These are phyloP conservation scores for Spergularia marina DNA, from an alignment of 148 eudicot genomes.

Conservation along the genomic window DNA sequence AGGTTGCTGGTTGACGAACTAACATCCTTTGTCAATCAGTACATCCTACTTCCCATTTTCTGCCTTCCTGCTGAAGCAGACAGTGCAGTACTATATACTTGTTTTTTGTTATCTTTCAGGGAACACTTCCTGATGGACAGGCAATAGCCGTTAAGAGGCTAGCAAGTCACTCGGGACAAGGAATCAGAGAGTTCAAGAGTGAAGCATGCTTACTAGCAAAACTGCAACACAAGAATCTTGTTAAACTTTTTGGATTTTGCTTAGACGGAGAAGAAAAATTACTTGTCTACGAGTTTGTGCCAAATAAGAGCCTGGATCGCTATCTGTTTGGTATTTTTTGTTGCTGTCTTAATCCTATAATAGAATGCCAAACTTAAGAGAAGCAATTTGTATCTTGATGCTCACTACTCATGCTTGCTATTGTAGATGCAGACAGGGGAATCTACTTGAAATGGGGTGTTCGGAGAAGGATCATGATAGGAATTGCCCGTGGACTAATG, in stretches of 20 bases:
- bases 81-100: too few relatives aligned
- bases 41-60: too few relatives aligned
- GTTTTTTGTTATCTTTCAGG: constrained; percentile 9
- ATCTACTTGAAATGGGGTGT: background rate
- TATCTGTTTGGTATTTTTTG: background rate
- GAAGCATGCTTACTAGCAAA: background rate
- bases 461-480: background rate
- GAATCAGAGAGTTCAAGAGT: constrained; percentile 13
- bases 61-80: too few relatives aligned
- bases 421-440: background rate
- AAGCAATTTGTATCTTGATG: background rate
- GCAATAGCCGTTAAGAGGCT: constrained; percentile 30
- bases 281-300: background rate
- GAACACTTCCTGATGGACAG: constrained; percentile 29
- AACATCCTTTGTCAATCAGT: too few relatives aligned
- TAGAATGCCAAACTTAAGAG: background rate
- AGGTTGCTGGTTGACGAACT: too few relatives aligned
- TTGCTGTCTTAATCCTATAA: background rate
- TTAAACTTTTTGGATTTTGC: background rate
- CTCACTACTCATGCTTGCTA: background rate
- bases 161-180: constrained; percentile 26
- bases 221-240: background rate
- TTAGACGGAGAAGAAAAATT: background rate
- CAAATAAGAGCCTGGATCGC: constrained; percentile 2
- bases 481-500: background rate